Evolutionary conservation across 257 asterid species (phyloP), one percentile per base, ranked within the genome.

Genomic region (Coffea eugenioides): DNA sequence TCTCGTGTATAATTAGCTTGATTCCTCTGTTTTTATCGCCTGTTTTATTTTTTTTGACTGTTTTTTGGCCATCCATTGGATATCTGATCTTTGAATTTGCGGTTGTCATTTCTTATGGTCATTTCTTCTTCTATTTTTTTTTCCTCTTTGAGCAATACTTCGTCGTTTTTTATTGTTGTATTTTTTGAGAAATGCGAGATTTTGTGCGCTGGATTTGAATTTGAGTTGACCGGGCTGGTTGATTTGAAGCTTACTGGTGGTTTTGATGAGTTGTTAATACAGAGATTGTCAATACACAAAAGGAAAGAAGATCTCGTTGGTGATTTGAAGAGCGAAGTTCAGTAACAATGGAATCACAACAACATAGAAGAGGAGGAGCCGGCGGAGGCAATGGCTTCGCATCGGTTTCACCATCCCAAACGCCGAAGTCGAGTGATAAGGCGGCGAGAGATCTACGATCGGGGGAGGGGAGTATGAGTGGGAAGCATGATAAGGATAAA

Each of bases 371-470:
- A 73, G 93, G 92, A 36, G 92, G 90, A 0, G 73, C 62, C 4
- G 73, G 77, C 10, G 92, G 90, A 1, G 79, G 77, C 23, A 31
- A 61, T 41, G 81, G 81, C 2, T 59, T 75, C 73, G 59, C 46
- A 34, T 64, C 80, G 1, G 6, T 76, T 5, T 82, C 84, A 51
- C 84, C 81, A 10, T 81, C 92, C 8, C 97, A 92, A 52, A 95
- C 97, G 5, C 99, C 97, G 65, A 90, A 92, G 51, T 95, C 99
- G 69, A 88, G 83, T 75, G 98, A 95, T 76, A 95, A 91, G 86
- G 81, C 79, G 3, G 86, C 69, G 57, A 88, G 98, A 87, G 98
- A 93, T 95, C 95, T 95, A 72, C 91, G 99, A 95, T 90, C 91
- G 46, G 97, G 90, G 65, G 97, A 95, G 64, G 98, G 98, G 41